A percentile compares a stretch with the other conserved stretches of the same genome.
phyloP scores from a whole-genome alignment of 305 asterid species.

The Fraxinus platypoda region DNA sequence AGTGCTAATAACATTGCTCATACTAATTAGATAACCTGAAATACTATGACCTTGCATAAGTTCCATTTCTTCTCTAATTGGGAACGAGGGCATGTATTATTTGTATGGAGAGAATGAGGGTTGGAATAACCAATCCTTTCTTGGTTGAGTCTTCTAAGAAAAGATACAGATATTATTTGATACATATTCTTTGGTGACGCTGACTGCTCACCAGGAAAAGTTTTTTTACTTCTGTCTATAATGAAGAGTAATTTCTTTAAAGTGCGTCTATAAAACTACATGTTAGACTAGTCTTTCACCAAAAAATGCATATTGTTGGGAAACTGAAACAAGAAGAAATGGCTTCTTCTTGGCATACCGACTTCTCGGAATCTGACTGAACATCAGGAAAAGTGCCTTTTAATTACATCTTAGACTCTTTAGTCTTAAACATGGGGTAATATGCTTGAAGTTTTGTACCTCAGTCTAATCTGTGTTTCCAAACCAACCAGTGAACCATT shows the following conservation, averaged over 20 bases:
- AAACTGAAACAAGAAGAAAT: neutral
- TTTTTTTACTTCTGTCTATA: neutral
- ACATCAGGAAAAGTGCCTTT: neutral
- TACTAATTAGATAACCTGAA: neutral
- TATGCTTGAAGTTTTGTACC: neutral
- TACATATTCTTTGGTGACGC: neutral
- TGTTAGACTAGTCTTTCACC: neutral
- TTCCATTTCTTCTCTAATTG: neutral
- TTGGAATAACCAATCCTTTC: neutral
- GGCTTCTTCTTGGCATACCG: neutral
- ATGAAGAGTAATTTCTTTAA: neutral
- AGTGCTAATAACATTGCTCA: neutral
- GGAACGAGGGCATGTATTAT: neutral
- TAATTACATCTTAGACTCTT: neutral
- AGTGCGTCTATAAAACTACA: neutral
- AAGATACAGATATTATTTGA: neutral
- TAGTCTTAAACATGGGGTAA: neutral
- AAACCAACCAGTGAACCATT: neutral
- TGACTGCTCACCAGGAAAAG: neutral
- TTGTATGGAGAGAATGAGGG: neutral
- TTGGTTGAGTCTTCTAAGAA: neutral
- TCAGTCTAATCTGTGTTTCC: neutral
- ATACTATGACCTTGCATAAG: neutral
- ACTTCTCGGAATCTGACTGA: neutral
- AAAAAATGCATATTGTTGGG: neutral